Evolutionary conservation across 495 filamentous ascomycete genomes (phyloP), one percentile per base, ranked within the genome.

Genomic region (Aspergillus saccharolyticus): DNA sequence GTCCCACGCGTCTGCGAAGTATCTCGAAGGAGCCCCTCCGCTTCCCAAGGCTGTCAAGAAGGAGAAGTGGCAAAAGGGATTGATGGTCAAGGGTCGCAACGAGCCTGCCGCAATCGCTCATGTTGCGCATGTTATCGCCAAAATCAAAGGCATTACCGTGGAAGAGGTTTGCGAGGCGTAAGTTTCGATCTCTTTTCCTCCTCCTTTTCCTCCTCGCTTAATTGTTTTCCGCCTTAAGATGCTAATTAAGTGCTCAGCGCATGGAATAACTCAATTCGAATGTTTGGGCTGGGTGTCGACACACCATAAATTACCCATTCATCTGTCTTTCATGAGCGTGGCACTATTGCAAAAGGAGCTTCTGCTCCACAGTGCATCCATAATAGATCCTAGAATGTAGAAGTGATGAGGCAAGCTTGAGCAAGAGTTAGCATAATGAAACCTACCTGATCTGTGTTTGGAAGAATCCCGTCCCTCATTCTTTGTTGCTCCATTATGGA

Each of bases 61-160:
- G 71, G 94, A 98, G 71, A 96, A 87, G 70, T 98, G 88, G 83
- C 80, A 81, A 44, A 82, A 89, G 66, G 91, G 90, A 0, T 70
- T 71, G 4, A 89, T 96, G 85, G 82, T 97, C 18, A 97, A 96
- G 73, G 89, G 93, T 1, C 80, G 94, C 19, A 98, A 97, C 69
- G 94, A 98, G 72, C 88, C 91, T 21, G 88, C 85, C 63, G 84
- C 83, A 44, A 96, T 97, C 56, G 78, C 83, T 52, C 84, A 84
- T 42, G 89, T 98, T n/a, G 94, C 89, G 14, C 83, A 85, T 67
- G 89, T 90, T 52, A 85, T 98, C 59, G 93, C 94, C 17, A 82
- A 74, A 24, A 84, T 96, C 42, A 96, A 96, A 71, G 91, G 84
- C 0, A 73, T 96, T 8, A 65, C 77, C 1, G 78, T 91, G 7